A percentile compares a stretch with the other conserved stretches of the same genome.
phyloP scores from a whole-genome alignment of 2,329 filamentous ascomycete species.

The Lasiodiplodia sp. region DNA sequence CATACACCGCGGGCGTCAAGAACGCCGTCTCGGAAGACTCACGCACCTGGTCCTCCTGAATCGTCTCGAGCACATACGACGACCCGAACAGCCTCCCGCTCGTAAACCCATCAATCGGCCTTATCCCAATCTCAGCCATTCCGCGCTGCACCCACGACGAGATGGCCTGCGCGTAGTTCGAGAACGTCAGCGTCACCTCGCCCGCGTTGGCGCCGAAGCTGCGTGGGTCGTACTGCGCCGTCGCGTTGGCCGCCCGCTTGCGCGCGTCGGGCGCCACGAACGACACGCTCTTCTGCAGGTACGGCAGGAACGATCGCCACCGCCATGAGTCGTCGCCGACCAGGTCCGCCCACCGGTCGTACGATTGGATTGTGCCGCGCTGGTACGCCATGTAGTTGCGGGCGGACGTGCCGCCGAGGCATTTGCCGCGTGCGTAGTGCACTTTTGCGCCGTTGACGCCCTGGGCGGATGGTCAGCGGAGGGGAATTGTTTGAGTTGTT shows the following conservation, averaged over 20 bases:
- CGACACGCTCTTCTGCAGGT: slow-evolving; percentile 40
- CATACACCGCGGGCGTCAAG: slow-evolving; percentile 29
- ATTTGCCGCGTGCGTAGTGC: slow-evolving; percentile 40
- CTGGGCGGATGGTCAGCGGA: background rate
- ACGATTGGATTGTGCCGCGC: background rate
- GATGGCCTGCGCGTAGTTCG: slow-evolving; percentile 35
- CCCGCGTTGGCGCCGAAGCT: background rate
- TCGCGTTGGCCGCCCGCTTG: slow-evolving; percentile 35
- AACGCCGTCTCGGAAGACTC: slow-evolving; percentile 36
- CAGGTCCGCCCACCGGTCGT: slow-evolving; percentile 40
- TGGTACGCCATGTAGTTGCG: slow-evolving; percentile 38
- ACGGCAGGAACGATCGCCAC: slow-evolving; percentile 40
- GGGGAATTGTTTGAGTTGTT: no score
- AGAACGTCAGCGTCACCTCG: slow-evolving; percentile 34
- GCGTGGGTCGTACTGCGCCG: slow-evolving; percentile 33
- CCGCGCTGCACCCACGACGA: slow-evolving; percentile 34
- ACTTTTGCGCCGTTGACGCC: background rate
- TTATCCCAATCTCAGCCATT: slow-evolving; percentile 34
- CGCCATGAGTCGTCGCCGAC: slow-evolving; percentile 43
- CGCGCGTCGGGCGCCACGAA: slow-evolving; percentile 41
- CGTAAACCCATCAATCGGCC: slow-evolving; percentile 31
- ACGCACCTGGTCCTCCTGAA: slow-evolving; percentile 26
- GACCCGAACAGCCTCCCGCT: slow-evolving; percentile 35
- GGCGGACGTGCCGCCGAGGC: slow-evolving; percentile 25
- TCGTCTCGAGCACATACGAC: slow-evolving; percentile 31